phyloP scores from a whole-genome alignment of 2,329 filamentous ascomycete species.

The Penicillium concentricum region DNA sequence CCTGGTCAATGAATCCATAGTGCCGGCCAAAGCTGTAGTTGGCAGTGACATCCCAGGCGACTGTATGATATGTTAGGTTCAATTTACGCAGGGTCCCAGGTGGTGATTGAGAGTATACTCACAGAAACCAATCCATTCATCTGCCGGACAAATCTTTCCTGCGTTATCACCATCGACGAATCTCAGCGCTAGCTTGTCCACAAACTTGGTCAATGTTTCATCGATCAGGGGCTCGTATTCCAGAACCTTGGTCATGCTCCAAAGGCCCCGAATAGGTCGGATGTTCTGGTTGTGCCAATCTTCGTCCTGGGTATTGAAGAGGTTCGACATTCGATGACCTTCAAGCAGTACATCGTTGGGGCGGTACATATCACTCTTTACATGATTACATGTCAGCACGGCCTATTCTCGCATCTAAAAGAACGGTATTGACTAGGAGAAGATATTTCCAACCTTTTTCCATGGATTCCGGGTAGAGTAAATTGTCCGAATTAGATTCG shows the following conservation, averaged over 20 bases:
- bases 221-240: slow-evolving; percentile 30
- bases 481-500: slow-evolving; percentile 38
- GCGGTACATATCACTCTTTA: slow-evolving; percentile 31
- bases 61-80: slow-evolving; percentile 4
- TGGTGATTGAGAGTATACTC: not conserved
- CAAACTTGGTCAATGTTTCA: slow-evolving; percentile 24
- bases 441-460: slow-evolving; percentile 15
- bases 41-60: slow-evolving; percentile 26
- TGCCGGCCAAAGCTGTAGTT: slow-evolving; percentile 24
- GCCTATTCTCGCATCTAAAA: not conserved
- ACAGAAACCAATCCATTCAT: slow-evolving; percentile 26
- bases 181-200: slow-evolving; percentile 22
- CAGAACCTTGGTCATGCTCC: slow-evolving; percentile 28
- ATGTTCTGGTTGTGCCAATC: slow-evolving; percentile 28
- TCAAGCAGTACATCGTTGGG: slow-evolving; percentile 28
- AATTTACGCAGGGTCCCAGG: not conserved
- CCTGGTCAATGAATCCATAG: slow-evolving; percentile 28
- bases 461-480: slow-evolving; percentile 30
- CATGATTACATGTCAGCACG: slow-evolving; percentile 1
- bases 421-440: not conserved
- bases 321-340: slow-evolving; percentile 26
- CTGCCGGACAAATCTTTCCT: slow-evolving; percentile 16
- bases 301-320: slow-evolving; percentile 29
- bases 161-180: slow-evolving; percentile 21
- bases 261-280: slow-evolving; percentile 23